Base-by-base conservation (phyloP, 2,329 filamentous ascomycete species). In the Penicillium sp. region DNA sequence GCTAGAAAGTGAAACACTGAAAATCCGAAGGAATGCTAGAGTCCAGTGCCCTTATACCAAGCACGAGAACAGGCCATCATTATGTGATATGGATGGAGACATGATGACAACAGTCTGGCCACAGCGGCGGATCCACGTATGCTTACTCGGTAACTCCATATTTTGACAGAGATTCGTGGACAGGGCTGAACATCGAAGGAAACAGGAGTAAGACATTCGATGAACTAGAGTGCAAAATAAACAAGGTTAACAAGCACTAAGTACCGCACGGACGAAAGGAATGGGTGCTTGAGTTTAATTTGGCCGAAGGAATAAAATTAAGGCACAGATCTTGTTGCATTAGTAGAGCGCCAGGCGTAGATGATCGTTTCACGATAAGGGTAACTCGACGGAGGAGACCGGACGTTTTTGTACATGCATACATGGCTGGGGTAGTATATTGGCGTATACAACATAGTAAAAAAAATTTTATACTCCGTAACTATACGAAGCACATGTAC, bases 331-430 rank as follows among this genome's bases (percentile, higher is more conserved):
- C 31, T 25, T 15, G 40, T n/a, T 48, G 25, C 33, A 49, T 54
- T 49, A 54, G 33, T 21, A 54, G 6, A 23, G 52, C 37, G 15
- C 31, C 10, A 49, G 25, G 19, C 21, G 33, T 35, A 29, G n/a
- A 19, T 46, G 46, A 50, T 50, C 27, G 45, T 55, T 55, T 50
- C 53, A 55, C 21, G 45, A 55, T 42, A 17, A n/a, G 12, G n/a
- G 5, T 43, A 49, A 35, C 43, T 25, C 29, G 6, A 33, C n/a
- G 46, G 19, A 10, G 17, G 33, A 27, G 23, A 21, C 33, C 10
- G 17, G 38, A 23, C 47, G n/a, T 23, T 31, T 45, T 43, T 19
- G 8, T 35, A 19, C 40, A 45, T 42, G 37, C 37, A 51, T 40
- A 31, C n/a, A 27, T 31, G 21, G 37, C 35, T 41, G 37, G 49